Evolutionary conservation across 140 eudicot genomes (phyloP).

Genomic region (Cichorium intybus): DNA sequence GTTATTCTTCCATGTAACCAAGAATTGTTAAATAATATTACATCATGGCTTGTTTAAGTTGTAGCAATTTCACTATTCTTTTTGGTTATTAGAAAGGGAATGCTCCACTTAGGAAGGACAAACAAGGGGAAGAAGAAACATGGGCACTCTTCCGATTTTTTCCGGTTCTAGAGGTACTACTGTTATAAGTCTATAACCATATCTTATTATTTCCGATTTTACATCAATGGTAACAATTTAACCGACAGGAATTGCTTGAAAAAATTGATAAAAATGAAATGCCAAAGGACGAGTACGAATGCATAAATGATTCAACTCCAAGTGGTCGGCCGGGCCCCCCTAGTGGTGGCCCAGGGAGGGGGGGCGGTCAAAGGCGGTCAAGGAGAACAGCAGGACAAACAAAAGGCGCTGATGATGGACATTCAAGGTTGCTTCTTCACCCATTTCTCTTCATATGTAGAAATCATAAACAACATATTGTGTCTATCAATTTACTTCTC

Average conservation of each 20-base stretch:
- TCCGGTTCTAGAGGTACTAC: constrained; percentile 84
- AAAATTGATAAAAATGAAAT: constrained; percentile 63
- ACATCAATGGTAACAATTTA: constrained; percentile 9
- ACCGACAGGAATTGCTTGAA: constrained; percentile 73
- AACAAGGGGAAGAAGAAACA: constrained; percentile 86
- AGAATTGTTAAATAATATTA: not conserved
- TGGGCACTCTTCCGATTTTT: constrained; percentile 84
- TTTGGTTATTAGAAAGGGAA: constrained; percentile 46
- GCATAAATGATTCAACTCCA: constrained; percentile 53
- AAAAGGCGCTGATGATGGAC: constrained; percentile 69
- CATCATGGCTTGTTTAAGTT: constrained; percentile 21
- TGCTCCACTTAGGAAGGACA: constrained; percentile 75
- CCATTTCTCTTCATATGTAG: not conserved
- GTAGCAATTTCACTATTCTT: constrained; percentile 19
- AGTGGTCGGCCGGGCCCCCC: constrained; percentile 13
- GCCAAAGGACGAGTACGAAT: constrained; percentile 73
- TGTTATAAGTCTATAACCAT: not conserved
- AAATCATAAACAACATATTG: not conserved
- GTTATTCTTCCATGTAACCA: constrained; percentile 32
- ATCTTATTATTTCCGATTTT: not conserved
- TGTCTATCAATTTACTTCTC: not conserved
- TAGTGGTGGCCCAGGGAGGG: constrained; percentile 32
- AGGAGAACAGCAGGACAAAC: constrained; percentile 76
- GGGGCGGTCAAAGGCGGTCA: constrained; percentile 70
- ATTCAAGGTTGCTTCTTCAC: constrained; percentile 45